Conservation (phyloP, 768 basidiomycete species). For the Kwoniella botswanensis region DNA sequence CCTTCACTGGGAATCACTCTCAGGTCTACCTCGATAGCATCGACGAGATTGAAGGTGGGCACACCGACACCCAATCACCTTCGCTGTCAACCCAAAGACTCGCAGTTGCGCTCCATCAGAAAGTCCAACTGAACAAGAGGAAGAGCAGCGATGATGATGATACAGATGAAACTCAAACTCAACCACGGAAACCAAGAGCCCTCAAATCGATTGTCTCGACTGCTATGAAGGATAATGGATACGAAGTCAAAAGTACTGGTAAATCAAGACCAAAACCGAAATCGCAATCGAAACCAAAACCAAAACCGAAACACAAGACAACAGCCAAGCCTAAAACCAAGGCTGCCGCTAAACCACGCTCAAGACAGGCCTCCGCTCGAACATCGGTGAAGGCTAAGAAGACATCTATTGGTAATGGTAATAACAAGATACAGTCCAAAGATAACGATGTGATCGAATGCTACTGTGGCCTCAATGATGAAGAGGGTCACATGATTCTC, state of each 20-base stretch:
- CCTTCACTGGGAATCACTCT: background rate
- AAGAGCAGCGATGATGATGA: background rate
- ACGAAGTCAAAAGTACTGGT: background rate
- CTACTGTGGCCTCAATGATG: conserved; percentile 12
- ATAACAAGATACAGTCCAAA: background rate
- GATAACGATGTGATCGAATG: conserved; percentile 10
- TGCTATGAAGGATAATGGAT: conserved; percentile 5
- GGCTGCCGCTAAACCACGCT: background rate
- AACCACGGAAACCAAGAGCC: background rate
- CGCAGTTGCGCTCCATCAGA: background rate
- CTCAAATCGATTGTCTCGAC: background rate
- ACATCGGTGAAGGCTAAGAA: background rate
- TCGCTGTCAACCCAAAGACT: background rate
- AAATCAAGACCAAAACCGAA: conserved; percentile 8
- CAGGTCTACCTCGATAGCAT: conserved; percentile 1
- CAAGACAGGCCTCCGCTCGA: background rate
- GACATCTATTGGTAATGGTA: background rate
- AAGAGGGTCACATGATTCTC: conserved; percentile 7
- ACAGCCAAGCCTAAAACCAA: conserved; percentile 1
- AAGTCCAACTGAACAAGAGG: background rate
- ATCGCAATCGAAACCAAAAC: conserved; percentile 4
- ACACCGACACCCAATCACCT: background rate
- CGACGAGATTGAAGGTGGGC: background rate
- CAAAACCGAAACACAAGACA: conserved; percentile 2
- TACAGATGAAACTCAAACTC: background rate